Evolutionary conservation across 345 rosid species (phyloP).

Genomic region (Arabis alpina): DNA sequence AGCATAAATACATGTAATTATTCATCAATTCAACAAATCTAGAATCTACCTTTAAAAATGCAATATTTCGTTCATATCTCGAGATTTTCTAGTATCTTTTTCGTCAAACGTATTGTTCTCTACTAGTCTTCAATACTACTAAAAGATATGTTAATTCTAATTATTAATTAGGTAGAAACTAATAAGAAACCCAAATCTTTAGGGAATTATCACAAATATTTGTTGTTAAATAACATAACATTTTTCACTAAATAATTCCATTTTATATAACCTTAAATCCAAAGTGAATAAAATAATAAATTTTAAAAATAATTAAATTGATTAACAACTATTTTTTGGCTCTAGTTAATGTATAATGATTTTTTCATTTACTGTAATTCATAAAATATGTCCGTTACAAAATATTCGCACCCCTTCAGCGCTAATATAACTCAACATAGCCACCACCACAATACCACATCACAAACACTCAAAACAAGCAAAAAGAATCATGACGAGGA

Average conservation of each 20-base stretch:
- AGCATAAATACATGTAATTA: neutral
- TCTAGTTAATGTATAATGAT: neutral
- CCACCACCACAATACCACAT: neutral
- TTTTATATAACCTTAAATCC: neutral
- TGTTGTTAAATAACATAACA: neutral
- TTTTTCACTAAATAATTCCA: neutral
- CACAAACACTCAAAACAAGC: neutral
- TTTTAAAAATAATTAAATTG: neutral
- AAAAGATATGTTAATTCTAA: neutral
- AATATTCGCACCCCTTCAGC: neutral
- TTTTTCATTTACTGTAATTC: neutral
- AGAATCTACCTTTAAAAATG: neutral
- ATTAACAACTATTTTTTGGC: neutral
- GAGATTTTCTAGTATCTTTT: no score
- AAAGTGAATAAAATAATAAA: neutral
- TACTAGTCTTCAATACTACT: neutral
- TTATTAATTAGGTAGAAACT: neutral
- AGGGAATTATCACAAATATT: neutral
- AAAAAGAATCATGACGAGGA: slow-evolving; percentile 28
- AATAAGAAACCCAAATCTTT: neutral
- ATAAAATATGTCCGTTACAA: no score
- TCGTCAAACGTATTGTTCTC: neutral
- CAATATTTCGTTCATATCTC: neutral
- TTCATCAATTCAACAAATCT: neutral
- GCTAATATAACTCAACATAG: slow-evolving; percentile 9